Evolutionary conservation across 257 asterid genomes (phyloP).

Genomic region (Fraxinus americana): DNA sequence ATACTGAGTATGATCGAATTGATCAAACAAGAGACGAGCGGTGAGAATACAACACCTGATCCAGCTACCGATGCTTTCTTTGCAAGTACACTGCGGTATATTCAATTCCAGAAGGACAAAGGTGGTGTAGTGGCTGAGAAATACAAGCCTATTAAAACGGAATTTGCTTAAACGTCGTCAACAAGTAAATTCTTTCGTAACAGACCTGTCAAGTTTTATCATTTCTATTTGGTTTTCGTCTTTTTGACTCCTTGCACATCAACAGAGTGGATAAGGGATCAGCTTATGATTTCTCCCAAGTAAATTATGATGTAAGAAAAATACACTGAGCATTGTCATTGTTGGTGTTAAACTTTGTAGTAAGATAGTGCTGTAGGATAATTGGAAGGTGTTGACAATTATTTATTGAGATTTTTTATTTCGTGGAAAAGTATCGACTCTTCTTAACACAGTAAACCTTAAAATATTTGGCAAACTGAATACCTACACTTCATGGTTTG

Average conservation of each 20-base stretch:
- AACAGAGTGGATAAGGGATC: slow-evolving; percentile 5
- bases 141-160: slow-evolving; percentile 66
- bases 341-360: not conserved
- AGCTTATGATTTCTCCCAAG: not conserved
- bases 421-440: not conserved
- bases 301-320: slow-evolving; percentile 4
- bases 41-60: slow-evolving; percentile 63
- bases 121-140: slow-evolving; percentile 93
- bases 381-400: slow-evolving; percentile 22
- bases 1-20: slow-evolving; percentile 82
- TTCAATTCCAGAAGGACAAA: slow-evolving; percentile 95
- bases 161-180: slow-evolving; percentile 16
- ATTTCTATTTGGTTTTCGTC: slow-evolving; percentile 15
- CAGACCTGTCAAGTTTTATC: slow-evolving; percentile 2
- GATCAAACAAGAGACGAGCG: slow-evolving; percentile 74
- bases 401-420: slow-evolving; percentile 8
- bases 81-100: slow-evolving; percentile 80
- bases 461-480: too few relatives aligned
- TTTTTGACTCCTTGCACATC: slow-evolving; percentile 4
- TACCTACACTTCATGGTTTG: too few relatives aligned
- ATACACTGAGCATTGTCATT: not conserved
- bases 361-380: slow-evolving; percentile 9
- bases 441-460: not conserved
- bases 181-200: not conserved
- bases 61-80: slow-evolving; percentile 81